A percentile compares a stretch with the other conserved stretches of the same genome.
These are phyloP conservation scores for Carex pumila DNA, from an alignment of 176 grass and related monocot genomes.

Conservation along the genomic window DNA sequence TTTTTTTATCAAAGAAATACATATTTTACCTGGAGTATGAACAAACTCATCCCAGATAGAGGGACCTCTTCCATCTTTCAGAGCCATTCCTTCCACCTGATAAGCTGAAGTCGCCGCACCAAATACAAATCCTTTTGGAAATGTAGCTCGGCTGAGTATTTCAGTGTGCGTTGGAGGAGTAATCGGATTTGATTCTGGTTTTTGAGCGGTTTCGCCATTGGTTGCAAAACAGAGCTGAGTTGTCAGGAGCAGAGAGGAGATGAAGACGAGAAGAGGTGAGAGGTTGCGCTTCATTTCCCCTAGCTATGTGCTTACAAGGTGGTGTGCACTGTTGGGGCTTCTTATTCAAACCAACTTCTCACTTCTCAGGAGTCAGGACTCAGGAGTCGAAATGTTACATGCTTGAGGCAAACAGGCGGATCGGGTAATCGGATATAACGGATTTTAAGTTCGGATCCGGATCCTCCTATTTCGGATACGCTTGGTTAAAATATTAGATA, in stretches of 20 bases:
- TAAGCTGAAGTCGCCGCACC: conserved; percentile 11
- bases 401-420: too few species aligned
- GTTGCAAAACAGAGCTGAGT: background rate
- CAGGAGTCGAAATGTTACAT: too few species aligned
- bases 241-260: background rate
- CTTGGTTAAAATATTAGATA: too few species aligned
- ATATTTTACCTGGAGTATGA: conserved; percentile 5
- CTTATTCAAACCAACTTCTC: too few species aligned
- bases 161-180: background rate
- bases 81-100: conserved; percentile 18
- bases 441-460: too few species aligned
- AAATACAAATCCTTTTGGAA: background rate
- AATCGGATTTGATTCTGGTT: background rate
- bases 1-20: too few species aligned
- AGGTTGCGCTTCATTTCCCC: background rate
- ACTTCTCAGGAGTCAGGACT: too few species aligned
- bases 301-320: too few species aligned
- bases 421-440: too few species aligned
- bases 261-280: background rate
- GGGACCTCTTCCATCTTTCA: conserved; percentile 14
- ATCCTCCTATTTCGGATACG: too few species aligned
- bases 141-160: conserved; percentile 1
- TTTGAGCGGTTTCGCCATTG: background rate
- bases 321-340: too few species aligned
- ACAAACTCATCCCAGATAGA: conserved; percentile 10